Percentiles rank a stretch among this genome's conserved stretches.
Evolutionary conservation across 202 grass and related monocot species (phyloP).

Genomic region (Sporobolus alterniflorus): DNA sequence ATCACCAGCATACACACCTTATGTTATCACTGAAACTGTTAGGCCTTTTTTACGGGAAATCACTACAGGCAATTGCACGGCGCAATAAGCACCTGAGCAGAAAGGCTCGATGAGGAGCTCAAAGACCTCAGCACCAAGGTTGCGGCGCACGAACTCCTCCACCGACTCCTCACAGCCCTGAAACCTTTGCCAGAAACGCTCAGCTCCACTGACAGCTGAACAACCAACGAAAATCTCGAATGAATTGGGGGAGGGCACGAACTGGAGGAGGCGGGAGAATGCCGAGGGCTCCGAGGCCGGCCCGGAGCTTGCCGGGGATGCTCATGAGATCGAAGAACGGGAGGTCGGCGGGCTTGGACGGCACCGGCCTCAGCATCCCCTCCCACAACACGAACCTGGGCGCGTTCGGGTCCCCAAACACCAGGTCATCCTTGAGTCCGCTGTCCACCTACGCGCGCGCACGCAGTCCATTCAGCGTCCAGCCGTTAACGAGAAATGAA

Average conservation of each 20-base stretch:
- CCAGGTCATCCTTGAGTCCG: slow-evolving; percentile 81
- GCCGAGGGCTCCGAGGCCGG: slow-evolving; percentile 83
- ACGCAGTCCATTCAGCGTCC: neutral
- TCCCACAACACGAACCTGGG: slow-evolving; percentile 91
- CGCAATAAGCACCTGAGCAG: slow-evolving; percentile 69
- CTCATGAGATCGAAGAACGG: slow-evolving; percentile 94
- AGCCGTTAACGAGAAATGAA: neutral
- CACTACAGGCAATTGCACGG: neutral
- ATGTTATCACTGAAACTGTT: neutral
- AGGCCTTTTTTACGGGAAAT: neutral
- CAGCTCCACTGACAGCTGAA: slow-evolving; percentile 12
- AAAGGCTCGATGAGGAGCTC: slow-evolving; percentile 96
- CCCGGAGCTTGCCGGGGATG: slow-evolving; percentile 76
- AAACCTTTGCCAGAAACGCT: slow-evolving; percentile 79
- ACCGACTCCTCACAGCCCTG: slow-evolving; percentile 93
- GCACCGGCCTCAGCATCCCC: slow-evolving; percentile 80
- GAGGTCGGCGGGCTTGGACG: slow-evolving; percentile 78
- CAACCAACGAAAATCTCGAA: slow-evolving; percentile 11
- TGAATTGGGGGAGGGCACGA: slow-evolving; percentile 48
- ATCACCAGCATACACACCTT: slow-evolving; percentile 96
- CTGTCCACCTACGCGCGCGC: slow-evolving; percentile 66
- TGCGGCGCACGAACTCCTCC: slow-evolving; percentile 94
- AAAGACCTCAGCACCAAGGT: slow-evolving; percentile 92
- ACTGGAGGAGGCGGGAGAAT: slow-evolving; percentile 83
- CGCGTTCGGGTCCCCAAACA: slow-evolving; percentile 93